Base-by-base conservation (phyloP, 2,329 filamentous ascomycete species). In the Fusarium solani-melongenae region DNA sequence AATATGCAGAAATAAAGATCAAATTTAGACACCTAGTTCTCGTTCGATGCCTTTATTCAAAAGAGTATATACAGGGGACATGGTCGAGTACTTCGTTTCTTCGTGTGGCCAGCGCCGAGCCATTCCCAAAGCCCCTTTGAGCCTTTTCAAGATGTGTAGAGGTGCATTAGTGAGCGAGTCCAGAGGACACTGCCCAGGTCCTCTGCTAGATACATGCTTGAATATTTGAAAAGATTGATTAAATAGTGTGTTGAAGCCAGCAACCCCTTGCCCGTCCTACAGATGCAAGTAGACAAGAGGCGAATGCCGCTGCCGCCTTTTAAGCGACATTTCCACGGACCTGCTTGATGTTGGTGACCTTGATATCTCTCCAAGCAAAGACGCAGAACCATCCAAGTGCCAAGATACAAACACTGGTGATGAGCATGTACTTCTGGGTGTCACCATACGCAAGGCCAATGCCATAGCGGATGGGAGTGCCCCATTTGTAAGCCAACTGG, bases 371-470 rank as follows among this genome's bases (percentile, higher is more conserved):
- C 87, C 87, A 89, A n/a, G 87, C 70, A 66, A 78, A 79, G n/a
- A 76, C 76, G 55, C 78, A 80, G 29, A 67, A 67, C 74, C 79
- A 59, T 79, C 84, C 80, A 85, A 83, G 79, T 20, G 81, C 83
- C 79, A 86, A 83, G 11, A 86, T 80, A 31, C 78, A 84, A 24
- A 33, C 79, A 44, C 86, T 88, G 1, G 85, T 84, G 49, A 89
- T 85, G 59, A 88, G 79, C 86, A 89, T 88, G 44, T 83, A 81
- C 17, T 82, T 81, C 80, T 89, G 88, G 0, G 87, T 84, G 56
- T 88, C 85, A 1, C 83, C 86, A 73, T 93, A 93, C 0, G 91
- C 89, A 17, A 82, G 80, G 59, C 90, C 87, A 68, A 93, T 92
- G 0, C 86, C 90, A 10, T 83, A 77, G 6, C 91, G 81, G 17